Evolutionary conservation across 352 stramenopile species (phyloP), one percentile per base, ranked within the genome.

Genomic region (Phytophthora foliorum): DNA sequence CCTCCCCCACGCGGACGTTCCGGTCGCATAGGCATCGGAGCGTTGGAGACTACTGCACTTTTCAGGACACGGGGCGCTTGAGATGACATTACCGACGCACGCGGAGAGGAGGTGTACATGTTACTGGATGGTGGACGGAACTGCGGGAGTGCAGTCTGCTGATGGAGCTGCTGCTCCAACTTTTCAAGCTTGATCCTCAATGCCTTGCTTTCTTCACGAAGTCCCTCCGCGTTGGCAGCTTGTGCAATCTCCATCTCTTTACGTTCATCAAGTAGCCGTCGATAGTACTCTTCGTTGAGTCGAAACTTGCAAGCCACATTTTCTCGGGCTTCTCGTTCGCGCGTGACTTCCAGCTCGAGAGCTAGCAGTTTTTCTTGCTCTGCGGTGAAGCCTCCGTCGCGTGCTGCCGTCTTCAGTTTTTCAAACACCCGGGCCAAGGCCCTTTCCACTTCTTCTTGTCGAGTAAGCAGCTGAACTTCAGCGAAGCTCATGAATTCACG

Each of bases 401-500:
- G 52, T 21, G 53, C 65, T n/a, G 74, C 63, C 11, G 46, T 46
- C 27, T 75, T 60, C 0, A 92, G 42, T 6, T 75, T 74, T 2
- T 64, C 55, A 22, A 74, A 61, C 21, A 89, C 51, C 24, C 62
- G 58, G 7, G 63, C 8, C 0, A 90, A 44, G 16, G 62, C 57
- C 14, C 62, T 51, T 11, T 81, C 61, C 25, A 66, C 60, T 9
- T 57, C 57, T 21, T 78, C 60, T 48, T 76, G 67, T 14, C 74
- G 74, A 22, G 58, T 48, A 11, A 82, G 42, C 31, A 92, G 51
- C 48, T 78, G 68, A 34, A 74, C 17, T 34, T 83, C 56, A 6
- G 82, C 69, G 13, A 74, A 77, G 11, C 66, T 70, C 69, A 85
- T 87, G 53, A 88, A 86, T 49, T 89, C 84, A 22, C 82, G 84